These are phyloP conservation scores for Pythium folliculosum DNA, from an alignment of 352 stramenopile genomes.

Conservation along the genomic window DNA sequence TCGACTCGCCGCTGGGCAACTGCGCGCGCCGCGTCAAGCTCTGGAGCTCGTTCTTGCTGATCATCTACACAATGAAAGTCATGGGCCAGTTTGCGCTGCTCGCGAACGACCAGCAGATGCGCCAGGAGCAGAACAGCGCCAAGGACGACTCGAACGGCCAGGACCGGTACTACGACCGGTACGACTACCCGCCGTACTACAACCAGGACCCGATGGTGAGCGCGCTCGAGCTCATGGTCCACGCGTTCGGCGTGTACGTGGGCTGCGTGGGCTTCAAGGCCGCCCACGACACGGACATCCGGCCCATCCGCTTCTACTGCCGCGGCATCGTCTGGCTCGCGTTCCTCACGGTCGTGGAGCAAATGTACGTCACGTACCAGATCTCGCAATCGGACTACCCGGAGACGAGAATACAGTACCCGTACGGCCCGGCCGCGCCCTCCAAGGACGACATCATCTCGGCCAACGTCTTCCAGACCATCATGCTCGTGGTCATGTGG, in stretches of 20 bases:
- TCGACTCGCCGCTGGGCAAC: constrained; percentile 81
- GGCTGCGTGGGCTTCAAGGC: constrained; percentile 87
- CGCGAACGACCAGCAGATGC: constrained; percentile 78
- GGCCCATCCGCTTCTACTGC: constrained; percentile 83
- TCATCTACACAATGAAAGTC: constrained; percentile 91
- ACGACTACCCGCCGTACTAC: constrained; percentile 83
- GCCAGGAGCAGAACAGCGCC: constrained; percentile 31
- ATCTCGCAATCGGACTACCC: constrained; percentile 78
- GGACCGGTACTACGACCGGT: constrained; percentile 51
- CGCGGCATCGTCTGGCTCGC: constrained; percentile 78
- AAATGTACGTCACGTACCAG: constrained; percentile 84
- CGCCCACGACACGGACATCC: constrained; percentile 85
- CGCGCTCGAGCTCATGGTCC: constrained; percentile 68
- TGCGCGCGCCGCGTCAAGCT: constrained; percentile 84
- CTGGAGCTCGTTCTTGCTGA: constrained; percentile 86
- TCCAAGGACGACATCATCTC: constrained; percentile 87
- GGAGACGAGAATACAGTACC: constrained; percentile 67
- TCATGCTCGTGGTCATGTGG: constrained; percentile 87
- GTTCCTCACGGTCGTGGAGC: constrained; percentile 72
- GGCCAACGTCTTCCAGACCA: constrained; percentile 81
- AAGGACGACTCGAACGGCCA: constrained; percentile 33
- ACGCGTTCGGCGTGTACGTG: constrained; percentile 85
- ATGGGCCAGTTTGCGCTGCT: constrained; percentile 85
- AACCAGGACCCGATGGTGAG: constrained; percentile 74
- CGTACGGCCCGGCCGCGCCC: constrained; percentile 69